Percentiles rank a stretch among this genome's conserved stretches.
These are phyloP conservation scores for Stentor coeruleus DNA, from an alignment of 73 alveolate genomes.

Conservation along the genomic window DNA sequence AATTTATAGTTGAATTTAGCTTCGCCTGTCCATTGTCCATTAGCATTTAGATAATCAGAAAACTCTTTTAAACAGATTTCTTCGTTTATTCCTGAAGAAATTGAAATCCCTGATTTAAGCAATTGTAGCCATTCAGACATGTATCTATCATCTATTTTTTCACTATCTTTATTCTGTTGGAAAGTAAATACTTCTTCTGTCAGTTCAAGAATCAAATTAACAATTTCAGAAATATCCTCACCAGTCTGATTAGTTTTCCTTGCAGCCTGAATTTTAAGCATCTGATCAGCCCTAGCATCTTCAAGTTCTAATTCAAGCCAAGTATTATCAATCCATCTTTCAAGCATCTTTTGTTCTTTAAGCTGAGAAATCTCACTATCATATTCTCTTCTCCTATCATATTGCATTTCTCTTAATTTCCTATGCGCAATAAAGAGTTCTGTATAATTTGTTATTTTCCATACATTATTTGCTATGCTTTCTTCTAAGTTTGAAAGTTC, in stretches of 20 bases:
- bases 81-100: slow-evolving; percentile 41
- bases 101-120: slow-evolving; percentile 55
- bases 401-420: slow-evolving; percentile 83
- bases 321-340: slow-evolving; percentile 57
- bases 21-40: slow-evolving; percentile 68
- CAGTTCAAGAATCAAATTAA: slow-evolving; percentile 82
- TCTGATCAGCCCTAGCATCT: background rate
- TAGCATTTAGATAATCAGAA: slow-evolving; percentile 51
- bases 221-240: slow-evolving; percentile 63
- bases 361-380: slow-evolving; percentile 60
- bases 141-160: slow-evolving; percentile 77
- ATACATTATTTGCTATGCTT: slow-evolving; percentile 74
- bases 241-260: slow-evolving; percentile 59
- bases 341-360: slow-evolving; percentile 58
- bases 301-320: slow-evolving; percentile 24
- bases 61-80: slow-evolving; percentile 55
- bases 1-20: slow-evolving; percentile 33
- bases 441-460: slow-evolving; percentile 80
- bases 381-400: slow-evolving; percentile 78
- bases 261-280: slow-evolving; percentile 29
- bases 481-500: slow-evolving; percentile 76
- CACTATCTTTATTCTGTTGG: slow-evolving; percentile 83
- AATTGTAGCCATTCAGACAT: slow-evolving; percentile 92
- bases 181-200: slow-evolving; percentile 88
- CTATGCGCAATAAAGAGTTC: slow-evolving; percentile 79